A percentile compares a stretch with the other conserved stretches of the same genome.
These are phyloP conservation scores for Beauveria asiatica DNA, from an alignment of 2,329 filamentous ascomycete genomes.

Conservation along the genomic window DNA sequence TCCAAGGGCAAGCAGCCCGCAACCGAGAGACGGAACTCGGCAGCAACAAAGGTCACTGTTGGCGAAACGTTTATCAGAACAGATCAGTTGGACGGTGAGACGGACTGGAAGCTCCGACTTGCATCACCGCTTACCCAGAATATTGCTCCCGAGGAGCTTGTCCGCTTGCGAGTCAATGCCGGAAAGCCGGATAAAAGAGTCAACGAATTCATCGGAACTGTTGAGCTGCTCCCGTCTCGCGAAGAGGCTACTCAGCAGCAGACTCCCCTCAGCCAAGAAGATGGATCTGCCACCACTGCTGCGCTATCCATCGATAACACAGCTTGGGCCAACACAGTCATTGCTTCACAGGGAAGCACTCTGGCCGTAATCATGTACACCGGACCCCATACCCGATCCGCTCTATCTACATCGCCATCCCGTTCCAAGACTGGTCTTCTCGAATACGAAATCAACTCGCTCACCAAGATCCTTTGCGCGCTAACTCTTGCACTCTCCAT, in stretches of 20 bases:
- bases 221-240: constrained; percentile 60
- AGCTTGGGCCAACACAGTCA: constrained; percentile 95
- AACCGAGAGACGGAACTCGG: constrained; percentile 17
- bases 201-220: constrained; percentile 87
- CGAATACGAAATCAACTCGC: constrained; percentile 92
- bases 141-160: constrained; percentile 64
- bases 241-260: constrained; percentile 38
- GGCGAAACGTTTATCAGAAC: constrained; percentile 96
- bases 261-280: constrained; percentile 24
- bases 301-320: constrained; percentile 92
- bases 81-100: constrained; percentile 94
- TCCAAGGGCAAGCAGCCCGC: constrained; percentile 28
- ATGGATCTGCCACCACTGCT: constrained; percentile 45
- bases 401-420: constrained; percentile 83
- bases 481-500: constrained; percentile 81
- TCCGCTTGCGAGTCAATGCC: constrained; percentile 62
- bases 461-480: constrained; percentile 91
- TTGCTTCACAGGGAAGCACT: constrained; percentile 84
- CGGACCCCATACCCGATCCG: constrained; percentile 85
- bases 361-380: constrained; percentile 91
- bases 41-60: constrained; percentile 34
- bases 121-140: constrained; percentile 79
- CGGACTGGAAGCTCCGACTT: constrained; percentile 92
- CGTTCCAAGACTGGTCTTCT: constrained; percentile 89
- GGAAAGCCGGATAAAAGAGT: constrained; percentile 90